A percentile compares a stretch with the other conserved stretches of the same genome.
These are phyloP conservation scores for Porphyrellus cyaneotinctus DNA, from an alignment of 768 basidiomycete genomes.

Conservation along the genomic window DNA sequence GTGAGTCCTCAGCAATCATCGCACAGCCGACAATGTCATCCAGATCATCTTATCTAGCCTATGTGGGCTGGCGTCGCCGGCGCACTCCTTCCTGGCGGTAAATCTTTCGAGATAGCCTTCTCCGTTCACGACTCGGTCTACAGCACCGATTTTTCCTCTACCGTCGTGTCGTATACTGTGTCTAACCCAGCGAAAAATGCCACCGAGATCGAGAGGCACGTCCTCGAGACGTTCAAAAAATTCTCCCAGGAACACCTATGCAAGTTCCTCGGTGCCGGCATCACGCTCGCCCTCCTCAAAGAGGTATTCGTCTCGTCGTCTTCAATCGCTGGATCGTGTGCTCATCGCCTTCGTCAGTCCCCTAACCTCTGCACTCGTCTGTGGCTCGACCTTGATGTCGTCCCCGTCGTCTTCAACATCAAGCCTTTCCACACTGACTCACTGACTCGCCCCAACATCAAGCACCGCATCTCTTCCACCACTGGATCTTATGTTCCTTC, in stretches of 20 bases:
- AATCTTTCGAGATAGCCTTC: slow-evolving; percentile 66
- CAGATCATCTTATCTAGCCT: slow-evolving; percentile 45
- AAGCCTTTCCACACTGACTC: slow-evolving; percentile 80
- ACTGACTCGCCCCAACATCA: slow-evolving; percentile 71
- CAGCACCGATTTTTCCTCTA: slow-evolving; percentile 70
- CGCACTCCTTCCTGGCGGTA: slow-evolving; percentile 52
- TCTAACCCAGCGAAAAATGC: slow-evolving; percentile 53
- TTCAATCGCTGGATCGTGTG: slow-evolving; percentile 7
- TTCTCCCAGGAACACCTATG: slow-evolving; percentile 76
- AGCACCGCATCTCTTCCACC: slow-evolving; percentile 78
- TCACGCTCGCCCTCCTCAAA: slow-evolving; percentile 65
- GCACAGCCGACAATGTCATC: not conserved
- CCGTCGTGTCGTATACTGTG: slow-evolving; percentile 47
- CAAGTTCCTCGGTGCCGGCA: slow-evolving; percentile 83
- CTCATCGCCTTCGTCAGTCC: slow-evolving; percentile 38
- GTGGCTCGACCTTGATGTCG: slow-evolving; percentile 80
- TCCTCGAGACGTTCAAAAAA: slow-evolving; percentile 61
- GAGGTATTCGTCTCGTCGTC: slow-evolving; percentile 43
- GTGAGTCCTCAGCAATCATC: slow-evolving; percentile 40
- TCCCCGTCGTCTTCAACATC: slow-evolving; percentile 84
- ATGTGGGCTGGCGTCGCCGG: slow-evolving; percentile 88
- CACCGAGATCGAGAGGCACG: slow-evolving; percentile 56
- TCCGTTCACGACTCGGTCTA: slow-evolving; percentile 86
- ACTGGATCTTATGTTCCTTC: slow-evolving; percentile 76
- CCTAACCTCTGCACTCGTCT: slow-evolving; percentile 84